These are phyloP conservation scores for Blastobotrys terrestris DNA, from an alignment of 805 yeast species.

Conservation along the genomic window DNA sequence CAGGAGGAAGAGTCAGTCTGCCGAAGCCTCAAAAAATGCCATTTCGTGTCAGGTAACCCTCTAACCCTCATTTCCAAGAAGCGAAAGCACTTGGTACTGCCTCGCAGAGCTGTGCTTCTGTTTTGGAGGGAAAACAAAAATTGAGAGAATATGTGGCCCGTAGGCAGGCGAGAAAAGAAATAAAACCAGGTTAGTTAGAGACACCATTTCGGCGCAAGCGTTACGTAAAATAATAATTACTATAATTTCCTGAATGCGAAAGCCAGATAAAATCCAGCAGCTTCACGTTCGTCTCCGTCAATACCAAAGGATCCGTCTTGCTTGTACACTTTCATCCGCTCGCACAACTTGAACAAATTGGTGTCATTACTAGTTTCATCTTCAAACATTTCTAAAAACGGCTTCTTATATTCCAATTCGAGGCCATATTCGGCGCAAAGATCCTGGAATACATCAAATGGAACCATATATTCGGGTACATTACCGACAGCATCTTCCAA, in stretches of 20 bases:
- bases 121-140: no score
- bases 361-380: slow-evolving; percentile 47
- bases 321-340: slow-evolving; percentile 45
- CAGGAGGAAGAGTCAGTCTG: no score
- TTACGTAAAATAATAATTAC: slow-evolving; percentile 1
- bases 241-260: slow-evolving; percentile 62
- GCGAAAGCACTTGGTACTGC: no score
- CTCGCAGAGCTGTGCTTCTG: no score
- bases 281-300: slow-evolving; percentile 84
- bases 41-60: no score
- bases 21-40: no score
- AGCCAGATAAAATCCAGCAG: slow-evolving; percentile 75
- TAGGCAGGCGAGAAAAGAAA: no score
- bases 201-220: no score
- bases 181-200: no score
- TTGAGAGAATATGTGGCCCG: no score
- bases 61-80: no score
- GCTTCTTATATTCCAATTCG: slow-evolving; percentile 62
- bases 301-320: slow-evolving; percentile 79
- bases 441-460: slow-evolving; percentile 79
- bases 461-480: slow-evolving; percentile 95
- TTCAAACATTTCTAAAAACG: slow-evolving; percentile 75
- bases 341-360: slow-evolving; percentile 24
- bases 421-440: slow-evolving; percentile 80
- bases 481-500: slow-evolving; percentile 91